phyloP scores from a whole-genome alignment of 73 alveolate genomes.

The Uronychia setigera region DNA sequence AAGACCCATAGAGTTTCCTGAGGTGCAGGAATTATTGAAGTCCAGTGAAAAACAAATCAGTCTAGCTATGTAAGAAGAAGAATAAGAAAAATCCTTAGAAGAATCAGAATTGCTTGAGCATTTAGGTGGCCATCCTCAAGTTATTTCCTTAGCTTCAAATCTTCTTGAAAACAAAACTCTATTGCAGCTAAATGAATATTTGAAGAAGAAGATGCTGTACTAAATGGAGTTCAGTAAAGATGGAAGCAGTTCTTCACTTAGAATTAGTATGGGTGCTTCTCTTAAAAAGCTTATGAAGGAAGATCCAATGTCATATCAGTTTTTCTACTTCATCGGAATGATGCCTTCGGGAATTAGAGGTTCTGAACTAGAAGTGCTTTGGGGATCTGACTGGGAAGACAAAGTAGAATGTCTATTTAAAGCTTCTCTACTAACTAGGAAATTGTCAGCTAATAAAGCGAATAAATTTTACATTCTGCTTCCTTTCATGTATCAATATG shows the following conservation, averaged over 20 bases:
- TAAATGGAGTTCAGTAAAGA: conserved; percentile 13
- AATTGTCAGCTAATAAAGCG: conserved; percentile 14
- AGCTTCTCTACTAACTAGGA: conserved; percentile 13
- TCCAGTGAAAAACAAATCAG: no score
- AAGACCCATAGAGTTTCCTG: background rate
- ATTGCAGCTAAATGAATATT: conserved; percentile 10
- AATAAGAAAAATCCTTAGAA: conserved; percentile 18
- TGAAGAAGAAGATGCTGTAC: conserved; percentile 8
- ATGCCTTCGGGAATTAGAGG: conserved; percentile 24
- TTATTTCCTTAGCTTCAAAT: conserved; percentile 22
- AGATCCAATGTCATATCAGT: conserved; percentile 25
- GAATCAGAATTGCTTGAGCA: conserved; percentile 17
- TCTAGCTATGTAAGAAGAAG: conserved; percentile 7
- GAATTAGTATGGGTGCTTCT: conserved; percentile 19
- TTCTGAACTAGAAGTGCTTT: conserved; percentile 26
- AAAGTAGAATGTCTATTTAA: conserved; percentile 33
- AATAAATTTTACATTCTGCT: conserved; percentile 20
- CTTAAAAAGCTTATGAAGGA: conserved; percentile 9
- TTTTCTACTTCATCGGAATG: conserved; percentile 34
- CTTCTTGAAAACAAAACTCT: conserved; percentile 11
- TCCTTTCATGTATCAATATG: conserved; percentile 48
- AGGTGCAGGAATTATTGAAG: conserved; percentile 15
- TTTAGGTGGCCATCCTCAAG: conserved; percentile 38
- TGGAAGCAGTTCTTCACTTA: conserved; percentile 14
- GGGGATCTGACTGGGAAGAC: conserved; percentile 19